These are phyloP conservation scores for Capsicum baccatum DNA, from an alignment of 257 asterid genomes.

Conservation along the genomic window DNA sequence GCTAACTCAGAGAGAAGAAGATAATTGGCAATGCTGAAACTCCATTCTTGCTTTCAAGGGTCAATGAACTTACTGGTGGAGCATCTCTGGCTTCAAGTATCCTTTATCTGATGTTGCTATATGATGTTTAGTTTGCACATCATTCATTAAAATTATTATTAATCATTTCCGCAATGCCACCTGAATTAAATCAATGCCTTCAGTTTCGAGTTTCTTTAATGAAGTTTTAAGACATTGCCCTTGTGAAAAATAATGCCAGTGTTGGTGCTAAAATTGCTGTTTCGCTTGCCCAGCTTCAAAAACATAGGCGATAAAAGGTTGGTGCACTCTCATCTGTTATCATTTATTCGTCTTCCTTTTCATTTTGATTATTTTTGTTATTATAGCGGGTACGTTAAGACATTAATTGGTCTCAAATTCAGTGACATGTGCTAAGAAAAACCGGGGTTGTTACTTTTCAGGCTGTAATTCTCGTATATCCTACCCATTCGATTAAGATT, in stretches of 20 bases:
- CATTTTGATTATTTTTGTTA: neutral
- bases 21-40: slow-evolving; percentile 87
- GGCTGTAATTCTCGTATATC: neutral
- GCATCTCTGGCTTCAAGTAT: slow-evolving; percentile 93
- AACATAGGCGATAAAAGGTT: neutral
- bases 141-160: neutral
- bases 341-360: neutral
- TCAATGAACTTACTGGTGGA: slow-evolving; percentile 92
- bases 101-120: slow-evolving; percentile 41
- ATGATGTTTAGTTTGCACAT: neutral
- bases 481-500: too few species aligned
- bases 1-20: slow-evolving; percentile 71
- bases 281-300: slow-evolving; percentile 65
- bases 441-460: neutral
- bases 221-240: slow-evolving; percentile 68
- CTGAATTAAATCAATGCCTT: slow-evolving; percentile 11
- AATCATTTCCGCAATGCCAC: neutral
- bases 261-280: slow-evolving; percentile 84
- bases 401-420: neutral
- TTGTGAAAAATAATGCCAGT: slow-evolving; percentile 83
- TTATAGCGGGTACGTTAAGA: neutral
- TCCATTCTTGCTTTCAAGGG: slow-evolving; percentile 89
- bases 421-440: neutral
- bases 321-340: neutral
- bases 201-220: slow-evolving; percentile 47